Conservation (phyloP, 2,329 filamentous ascomycete species). For the Boeremia lycopersici region DNA sequence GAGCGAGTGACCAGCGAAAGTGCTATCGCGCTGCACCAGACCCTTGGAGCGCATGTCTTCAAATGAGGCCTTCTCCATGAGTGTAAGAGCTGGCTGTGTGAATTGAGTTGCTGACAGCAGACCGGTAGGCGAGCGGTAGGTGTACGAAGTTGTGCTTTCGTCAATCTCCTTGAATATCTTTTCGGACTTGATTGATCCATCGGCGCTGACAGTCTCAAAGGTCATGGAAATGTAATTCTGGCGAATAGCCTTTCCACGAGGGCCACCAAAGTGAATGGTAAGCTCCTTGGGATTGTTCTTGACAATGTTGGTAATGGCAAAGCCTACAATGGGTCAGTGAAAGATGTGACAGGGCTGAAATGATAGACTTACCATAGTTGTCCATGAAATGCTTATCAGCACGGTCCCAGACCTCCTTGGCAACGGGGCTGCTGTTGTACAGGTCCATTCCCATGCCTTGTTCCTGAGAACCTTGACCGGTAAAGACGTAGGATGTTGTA, state of each 20-base stretch:
- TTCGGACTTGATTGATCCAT: conserved; percentile 95
- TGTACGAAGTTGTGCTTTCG: conserved; percentile 93
- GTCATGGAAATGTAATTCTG: conserved; percentile 99
- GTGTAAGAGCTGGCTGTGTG: conserved; percentile 92
- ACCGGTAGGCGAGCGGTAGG: conserved; percentile 92
- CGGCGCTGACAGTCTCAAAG: conserved; percentile 93
- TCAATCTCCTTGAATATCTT: conserved; percentile 99
- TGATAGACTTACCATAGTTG: conserved; percentile 76
- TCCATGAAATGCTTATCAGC: conserved; percentile 98
- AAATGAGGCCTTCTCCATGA: conserved; percentile 99
- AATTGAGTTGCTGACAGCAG: conserved; percentile 97
- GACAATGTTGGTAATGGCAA: conserved; percentile 98
- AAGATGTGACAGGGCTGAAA: not conserved
- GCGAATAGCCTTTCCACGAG: conserved; percentile 94
- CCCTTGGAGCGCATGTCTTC: conserved; percentile 99
- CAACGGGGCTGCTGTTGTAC: conserved; percentile 90
- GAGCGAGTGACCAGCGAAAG: conserved; percentile 95
- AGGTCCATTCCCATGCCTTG: conserved; percentile 99
- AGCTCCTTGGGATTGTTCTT: conserved; percentile 99
- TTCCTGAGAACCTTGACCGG: conserved; percentile 96
- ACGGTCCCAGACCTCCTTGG: conserved; percentile 88
- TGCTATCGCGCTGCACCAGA: conserved; percentile 93
- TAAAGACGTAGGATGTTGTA: conserved; percentile 96
- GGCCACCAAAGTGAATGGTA: conserved; percentile 96
- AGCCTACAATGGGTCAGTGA: conserved; percentile 61